Conservation (phyloP, 2,329 filamentous ascomycete species). For the Gnomoniopsis smithogilvyi region DNA sequence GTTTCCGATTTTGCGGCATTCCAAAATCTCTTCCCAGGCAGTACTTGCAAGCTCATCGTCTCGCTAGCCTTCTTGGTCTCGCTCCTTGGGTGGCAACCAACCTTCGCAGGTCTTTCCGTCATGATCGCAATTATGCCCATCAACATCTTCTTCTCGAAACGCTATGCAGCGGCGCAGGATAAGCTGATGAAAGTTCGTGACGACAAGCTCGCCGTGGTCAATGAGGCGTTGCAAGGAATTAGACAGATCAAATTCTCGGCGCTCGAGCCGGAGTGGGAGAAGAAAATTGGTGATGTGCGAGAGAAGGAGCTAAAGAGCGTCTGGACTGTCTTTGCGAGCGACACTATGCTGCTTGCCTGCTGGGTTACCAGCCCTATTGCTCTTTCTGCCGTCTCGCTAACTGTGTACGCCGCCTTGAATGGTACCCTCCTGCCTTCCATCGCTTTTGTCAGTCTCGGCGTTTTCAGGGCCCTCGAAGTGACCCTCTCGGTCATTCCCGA, state of each 20-base stretch:
- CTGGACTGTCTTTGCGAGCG: constrained; percentile 63
- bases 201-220: constrained; percentile 70
- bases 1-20: constrained; percentile 66
- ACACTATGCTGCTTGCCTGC: constrained; percentile 61
- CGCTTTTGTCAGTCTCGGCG: constrained; percentile 73
- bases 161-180: constrained; percentile 63
- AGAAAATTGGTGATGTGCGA: constrained; percentile 62
- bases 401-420: constrained; percentile 63
- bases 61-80: constrained; percentile 65
- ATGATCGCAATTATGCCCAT: constrained; percentile 64
- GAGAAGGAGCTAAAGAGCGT: constrained; percentile 64
- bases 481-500: constrained; percentile 71
- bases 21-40: constrained; percentile 63
- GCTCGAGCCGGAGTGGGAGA: constrained; percentile 71
- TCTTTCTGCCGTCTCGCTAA: constrained; percentile 67
- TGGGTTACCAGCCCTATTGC: constrained; percentile 74
- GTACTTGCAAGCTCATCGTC: constrained; percentile 60
- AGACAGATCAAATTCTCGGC: constrained; percentile 84
- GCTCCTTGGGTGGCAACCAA: constrained; percentile 69
- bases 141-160: constrained; percentile 64
- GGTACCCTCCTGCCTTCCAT: constrained; percentile 66
- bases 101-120: constrained; percentile 62
- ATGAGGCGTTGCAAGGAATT: constrained; percentile 75
- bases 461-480: constrained; percentile 72
- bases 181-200: constrained; percentile 73